A percentile compares a stretch with the other conserved stretches of the same genome.
These are phyloP conservation scores for Rubia yunnanensis DNA, from an alignment of 257 asterid species.

Conservation along the genomic window DNA sequence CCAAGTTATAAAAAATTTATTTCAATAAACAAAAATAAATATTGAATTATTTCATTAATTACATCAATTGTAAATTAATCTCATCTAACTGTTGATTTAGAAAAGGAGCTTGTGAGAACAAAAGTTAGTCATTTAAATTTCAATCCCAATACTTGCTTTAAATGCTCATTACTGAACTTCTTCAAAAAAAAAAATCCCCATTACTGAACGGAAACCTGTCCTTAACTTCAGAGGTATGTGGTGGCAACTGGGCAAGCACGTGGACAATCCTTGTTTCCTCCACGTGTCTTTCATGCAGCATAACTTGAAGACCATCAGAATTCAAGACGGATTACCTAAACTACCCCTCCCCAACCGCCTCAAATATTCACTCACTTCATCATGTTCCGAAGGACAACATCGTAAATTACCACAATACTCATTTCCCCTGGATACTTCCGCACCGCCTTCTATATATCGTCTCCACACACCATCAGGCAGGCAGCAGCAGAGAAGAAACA, in stretches of 20 bases:
- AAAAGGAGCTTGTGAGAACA: too few species aligned
- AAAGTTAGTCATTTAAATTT: too few species aligned
- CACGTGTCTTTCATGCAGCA: neutral
- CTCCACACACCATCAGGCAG: neutral
- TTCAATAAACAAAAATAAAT: too few species aligned
- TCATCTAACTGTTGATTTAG: too few species aligned
- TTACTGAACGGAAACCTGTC: too few species aligned
- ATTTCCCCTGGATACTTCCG: neutral
- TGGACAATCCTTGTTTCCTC: neutral
- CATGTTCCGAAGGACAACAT: neutral
- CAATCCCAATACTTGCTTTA: too few species aligned
- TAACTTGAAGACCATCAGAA: neutral
- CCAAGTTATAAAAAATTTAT: too few species aligned
- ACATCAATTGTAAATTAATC: too few species aligned
- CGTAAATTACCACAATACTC: neutral
- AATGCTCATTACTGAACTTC: too few species aligned
- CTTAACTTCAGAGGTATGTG: too few species aligned
- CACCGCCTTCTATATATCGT: neutral
- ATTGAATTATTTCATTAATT: too few species aligned
- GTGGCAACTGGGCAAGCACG: neutral
- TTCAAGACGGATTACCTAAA: neutral
- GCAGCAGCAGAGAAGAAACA: neutral
- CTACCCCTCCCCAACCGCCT: neutral
- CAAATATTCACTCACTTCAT: neutral
- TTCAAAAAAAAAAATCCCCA: too few species aligned